Evolutionary conservation across 177 flowering plant genomes (phyloP).

Genomic region (Vitis hybrid): DNA sequence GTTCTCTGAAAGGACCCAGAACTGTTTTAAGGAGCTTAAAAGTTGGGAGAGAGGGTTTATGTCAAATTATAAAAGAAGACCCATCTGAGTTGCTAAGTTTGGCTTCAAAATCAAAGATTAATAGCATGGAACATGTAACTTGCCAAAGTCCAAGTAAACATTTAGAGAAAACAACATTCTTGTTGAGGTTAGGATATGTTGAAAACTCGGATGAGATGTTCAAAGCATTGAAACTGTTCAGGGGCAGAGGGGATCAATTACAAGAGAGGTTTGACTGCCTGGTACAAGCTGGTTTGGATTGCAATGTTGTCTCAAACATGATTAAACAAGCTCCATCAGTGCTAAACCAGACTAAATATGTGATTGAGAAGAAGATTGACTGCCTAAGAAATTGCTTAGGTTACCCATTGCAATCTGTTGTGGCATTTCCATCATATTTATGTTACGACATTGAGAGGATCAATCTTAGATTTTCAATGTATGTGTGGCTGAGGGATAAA

Average conservation of each 20-base stretch:
- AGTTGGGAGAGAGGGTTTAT: constrained; percentile 25
- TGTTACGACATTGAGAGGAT: constrained; percentile 57
- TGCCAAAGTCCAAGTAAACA: constrained; percentile 17
- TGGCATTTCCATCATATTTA: constrained; percentile 55
- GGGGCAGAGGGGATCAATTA: constrained; percentile 55
- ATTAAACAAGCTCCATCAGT: constrained; percentile 49
- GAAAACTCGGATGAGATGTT: constrained; percentile 56
- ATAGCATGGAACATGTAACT: constrained; percentile 7
- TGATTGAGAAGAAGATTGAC: constrained; percentile 52
- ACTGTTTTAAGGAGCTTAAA: constrained; percentile 35
- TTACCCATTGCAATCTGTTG: constrained; percentile 50
- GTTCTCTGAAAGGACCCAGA: constrained; percentile 32
- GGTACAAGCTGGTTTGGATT: constrained; percentile 51
- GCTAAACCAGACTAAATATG: constrained; percentile 55
- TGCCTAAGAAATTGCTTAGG: constrained; percentile 37
- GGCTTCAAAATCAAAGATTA: constrained; percentile 26
- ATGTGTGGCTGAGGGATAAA: constrained; percentile 53
- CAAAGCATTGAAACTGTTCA: constrained; percentile 44
- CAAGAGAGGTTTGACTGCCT: constrained; percentile 59
- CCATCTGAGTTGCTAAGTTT: constrained; percentile 32
- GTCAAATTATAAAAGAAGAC: constrained; percentile 40
- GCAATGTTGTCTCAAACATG: constrained; percentile 40
- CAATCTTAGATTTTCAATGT: constrained; percentile 56
- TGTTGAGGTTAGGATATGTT: constrained; percentile 36
- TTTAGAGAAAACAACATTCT: constrained; percentile 38